A percentile compares a stretch with the other conserved stretches of the same genome.
phyloP scores from a whole-genome alignment of 345 rosid species.

The Kernera saxatilis region DNA sequence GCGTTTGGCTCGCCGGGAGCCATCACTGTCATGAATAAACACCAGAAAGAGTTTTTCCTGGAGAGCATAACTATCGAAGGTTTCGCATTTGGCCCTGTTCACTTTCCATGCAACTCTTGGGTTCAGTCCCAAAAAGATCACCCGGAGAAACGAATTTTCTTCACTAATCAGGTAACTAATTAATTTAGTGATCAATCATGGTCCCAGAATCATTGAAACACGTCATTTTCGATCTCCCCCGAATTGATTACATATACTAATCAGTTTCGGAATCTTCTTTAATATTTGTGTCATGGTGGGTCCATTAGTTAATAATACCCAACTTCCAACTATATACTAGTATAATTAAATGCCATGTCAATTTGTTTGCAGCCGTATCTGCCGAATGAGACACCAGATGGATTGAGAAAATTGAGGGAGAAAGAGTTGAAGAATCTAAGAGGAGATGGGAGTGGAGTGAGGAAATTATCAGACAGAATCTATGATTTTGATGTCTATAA shows the following conservation, averaged over 20 bases:
- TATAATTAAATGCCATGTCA: neutral
- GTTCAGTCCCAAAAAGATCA: slow-evolving; percentile 73
- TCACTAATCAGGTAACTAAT: slow-evolving; percentile 65
- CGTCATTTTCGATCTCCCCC: neutral
- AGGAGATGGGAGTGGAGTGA: slow-evolving; percentile 64
- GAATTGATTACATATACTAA: slow-evolving; percentile 1
- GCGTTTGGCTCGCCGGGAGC: slow-evolving; percentile 86
- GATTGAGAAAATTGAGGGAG: slow-evolving; percentile 64
- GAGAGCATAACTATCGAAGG: slow-evolving; percentile 86
- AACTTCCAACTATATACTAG: neutral
- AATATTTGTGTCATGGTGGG: neutral
- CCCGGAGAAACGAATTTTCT: slow-evolving; percentile 62
- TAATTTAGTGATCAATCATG: neutral
- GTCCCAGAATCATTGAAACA: neutral
- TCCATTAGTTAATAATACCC: neutral
- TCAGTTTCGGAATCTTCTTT: neutral
- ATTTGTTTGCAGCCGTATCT: slow-evolving; percentile 62
- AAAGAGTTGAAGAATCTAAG: slow-evolving; percentile 58
- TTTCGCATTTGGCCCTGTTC: slow-evolving; percentile 70
- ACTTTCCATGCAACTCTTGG: slow-evolving; percentile 96
- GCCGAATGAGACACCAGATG: slow-evolving; percentile 80
- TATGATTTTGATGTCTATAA: slow-evolving; percentile 85
- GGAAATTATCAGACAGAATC: slow-evolving; percentile 73
- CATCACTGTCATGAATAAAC: slow-evolving; percentile 70
- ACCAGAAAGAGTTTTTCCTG: slow-evolving; percentile 77